Conservation (phyloP, 148 eudicot species). For the Cornus suecica region DNA sequence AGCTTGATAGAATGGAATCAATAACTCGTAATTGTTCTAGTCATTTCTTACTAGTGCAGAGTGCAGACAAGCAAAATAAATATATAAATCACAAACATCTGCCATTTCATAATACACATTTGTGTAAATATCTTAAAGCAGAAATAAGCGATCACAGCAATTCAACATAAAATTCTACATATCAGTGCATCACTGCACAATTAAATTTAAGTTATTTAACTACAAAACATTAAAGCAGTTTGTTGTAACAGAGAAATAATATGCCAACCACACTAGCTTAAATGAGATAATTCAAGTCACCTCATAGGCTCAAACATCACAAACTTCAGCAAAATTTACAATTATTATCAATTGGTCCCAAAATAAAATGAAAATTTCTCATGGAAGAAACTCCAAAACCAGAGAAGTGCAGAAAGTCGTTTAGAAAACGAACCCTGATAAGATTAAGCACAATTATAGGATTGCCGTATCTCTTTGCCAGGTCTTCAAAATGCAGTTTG, state of each 20-base stretch:
- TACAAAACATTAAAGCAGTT: neutral
- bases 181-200: no score
- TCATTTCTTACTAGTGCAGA: no score
- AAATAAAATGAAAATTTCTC: neutral
- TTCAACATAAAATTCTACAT: no score
- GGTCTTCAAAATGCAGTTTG: conserved; percentile 84
- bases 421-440: conserved; percentile 62
- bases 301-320: neutral
- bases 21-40: no score
- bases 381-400: neutral
- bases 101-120: no score
- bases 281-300: neutral
- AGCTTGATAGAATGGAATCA: no score
- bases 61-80: no score
- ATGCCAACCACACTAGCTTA: neutral
- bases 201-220: no score
- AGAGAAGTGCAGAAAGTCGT: neutral
- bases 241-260: neutral
- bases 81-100: no score
- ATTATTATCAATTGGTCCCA: neutral
- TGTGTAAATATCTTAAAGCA: no score
- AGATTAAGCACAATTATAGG: conserved; percentile 91
- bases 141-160: no score
- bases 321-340: neutral
- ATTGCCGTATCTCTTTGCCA: conserved; percentile 87